A percentile compares a stretch with the other conserved stretches of the same genome.
Evolutionary conservation across 257 asterid species (phyloP).

Genomic region (Nicotiana benthamiana): DNA sequence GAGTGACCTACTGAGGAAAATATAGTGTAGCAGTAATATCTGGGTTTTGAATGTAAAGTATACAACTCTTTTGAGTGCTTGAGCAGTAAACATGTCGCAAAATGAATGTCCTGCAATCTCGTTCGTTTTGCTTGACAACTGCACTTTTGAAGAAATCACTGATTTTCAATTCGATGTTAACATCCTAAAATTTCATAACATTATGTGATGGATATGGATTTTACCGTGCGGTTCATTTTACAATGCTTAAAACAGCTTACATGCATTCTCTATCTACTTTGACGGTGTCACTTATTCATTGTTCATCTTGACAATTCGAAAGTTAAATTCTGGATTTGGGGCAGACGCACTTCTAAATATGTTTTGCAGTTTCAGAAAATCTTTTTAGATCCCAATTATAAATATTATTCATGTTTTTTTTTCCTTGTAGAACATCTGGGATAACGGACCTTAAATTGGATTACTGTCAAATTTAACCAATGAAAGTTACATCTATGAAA

Average conservation of each 20-base stretch:
- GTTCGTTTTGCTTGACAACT: background rate
- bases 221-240: background rate
- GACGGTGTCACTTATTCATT: background rate
- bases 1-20: background rate
- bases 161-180: background rate
- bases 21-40: background rate
- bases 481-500: background rate
- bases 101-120: background rate
- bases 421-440: background rate
- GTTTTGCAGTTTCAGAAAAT: background rate
- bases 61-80: background rate
- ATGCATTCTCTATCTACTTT: background rate
- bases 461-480: background rate
- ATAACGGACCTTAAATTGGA: too few species aligned
- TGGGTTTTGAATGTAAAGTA: slow-evolving; percentile 4
- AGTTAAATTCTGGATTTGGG: background rate
- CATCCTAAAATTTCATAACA: background rate
- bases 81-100: background rate
- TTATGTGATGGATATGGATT: background rate
- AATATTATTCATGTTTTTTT: background rate
- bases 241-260: background rate
- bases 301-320: background rate
- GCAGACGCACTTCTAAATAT: too few species aligned
- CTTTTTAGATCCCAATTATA: background rate
- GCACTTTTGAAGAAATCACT: background rate